Base-by-base conservation (phyloP, 495 filamentous ascomycete species). In the Cudoniella acicularis region DNA sequence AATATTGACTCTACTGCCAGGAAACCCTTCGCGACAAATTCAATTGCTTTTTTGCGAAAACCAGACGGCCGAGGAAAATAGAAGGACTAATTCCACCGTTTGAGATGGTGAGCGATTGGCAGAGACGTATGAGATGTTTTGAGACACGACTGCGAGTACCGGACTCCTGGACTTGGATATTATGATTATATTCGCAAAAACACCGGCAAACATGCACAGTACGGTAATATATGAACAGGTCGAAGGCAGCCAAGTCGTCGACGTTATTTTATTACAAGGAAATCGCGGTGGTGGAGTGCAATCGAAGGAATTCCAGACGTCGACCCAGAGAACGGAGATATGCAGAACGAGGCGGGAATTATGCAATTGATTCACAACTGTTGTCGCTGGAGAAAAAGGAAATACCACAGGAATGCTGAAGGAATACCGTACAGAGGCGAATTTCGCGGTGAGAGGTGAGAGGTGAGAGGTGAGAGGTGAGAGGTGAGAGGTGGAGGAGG, bases 221-320 rank as follows among this genome's bases (percentile, higher is more conserved):
- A 48, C 26, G 41, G 24, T 20, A 46, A 25, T 10, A 13, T 27
- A n/a, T 26, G 49, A 62, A 56, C 59, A 60, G 54, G 59, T 54
- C 63, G 48, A 66, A 56, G 64, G 62, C 64, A 66, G 41, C 62
- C 10, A 66, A 66, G 64, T 24, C 64, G 60, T 66, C 64, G 50
- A 61, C 59, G 20, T 21, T 57, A 57, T 57, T 64, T 56, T 36
- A 61, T 56, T 56, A 56, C 21, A 49, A 54, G 11, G 24, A 59
- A 45, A 41, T 40, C 18, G 43, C 17, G 43, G 11, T 46, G 8
- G 43, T 21, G n/a, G 18, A 21, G 17, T 9, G 18, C 8, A n/a
- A 18, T 26, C 8, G 21, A 50, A 23, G 26, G 23, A 20, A 30
- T 53, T 10, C 17, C 24, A 41, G 24, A 47, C 24, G 22, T 52